phyloP scores from a whole-genome alignment of 208 protist species.

The Naegleria gruberi region DNA sequence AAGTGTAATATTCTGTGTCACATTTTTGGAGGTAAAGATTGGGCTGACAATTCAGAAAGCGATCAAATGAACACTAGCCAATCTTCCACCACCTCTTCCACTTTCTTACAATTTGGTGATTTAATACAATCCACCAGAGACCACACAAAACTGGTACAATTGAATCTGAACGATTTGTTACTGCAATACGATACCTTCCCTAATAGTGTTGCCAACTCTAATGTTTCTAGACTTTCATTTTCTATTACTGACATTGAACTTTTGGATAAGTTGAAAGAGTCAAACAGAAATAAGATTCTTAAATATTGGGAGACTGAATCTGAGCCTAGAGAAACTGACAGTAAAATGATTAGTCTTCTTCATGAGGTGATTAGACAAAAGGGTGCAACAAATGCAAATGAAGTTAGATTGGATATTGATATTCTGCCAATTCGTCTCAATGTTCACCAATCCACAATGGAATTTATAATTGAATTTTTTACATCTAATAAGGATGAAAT shows the following conservation, averaged over 20 bases:
- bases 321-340: background rate
- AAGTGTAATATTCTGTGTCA: background rate
- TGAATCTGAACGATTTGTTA: background rate
- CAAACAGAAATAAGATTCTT: background rate
- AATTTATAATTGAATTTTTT: background rate
- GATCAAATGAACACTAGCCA: background rate
- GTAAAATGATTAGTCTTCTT: background rate
- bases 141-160: background rate
- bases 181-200: background rate
- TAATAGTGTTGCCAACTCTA: background rate
- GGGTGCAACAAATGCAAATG: background rate
- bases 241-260: background rate
- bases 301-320: background rate
- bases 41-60: background rate
- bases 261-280: background rate
- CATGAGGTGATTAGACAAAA: background rate
- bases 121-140: background rate
- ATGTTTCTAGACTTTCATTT: background rate
- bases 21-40: constrained; percentile 2
- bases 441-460: background rate
- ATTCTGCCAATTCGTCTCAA: background rate
- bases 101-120: background rate
- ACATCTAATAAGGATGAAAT: background rate
- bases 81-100: background rate
- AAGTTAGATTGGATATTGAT: background rate